These are phyloP conservation scores for Linum usitatissimum DNA, from an alignment of 345 rosid species.

Conservation along the genomic window DNA sequence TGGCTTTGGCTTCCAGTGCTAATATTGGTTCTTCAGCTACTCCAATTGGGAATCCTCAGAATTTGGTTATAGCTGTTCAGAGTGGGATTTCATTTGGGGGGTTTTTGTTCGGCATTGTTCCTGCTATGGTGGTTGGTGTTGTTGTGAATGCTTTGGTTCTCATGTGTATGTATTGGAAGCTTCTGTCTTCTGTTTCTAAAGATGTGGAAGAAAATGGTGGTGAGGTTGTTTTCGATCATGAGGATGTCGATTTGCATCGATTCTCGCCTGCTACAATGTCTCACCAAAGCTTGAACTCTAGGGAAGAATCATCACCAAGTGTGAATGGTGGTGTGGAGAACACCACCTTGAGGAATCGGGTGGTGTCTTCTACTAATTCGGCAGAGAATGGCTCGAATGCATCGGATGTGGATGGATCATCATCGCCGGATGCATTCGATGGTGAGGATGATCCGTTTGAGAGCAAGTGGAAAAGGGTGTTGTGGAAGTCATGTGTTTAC, in stretches of 20 bases:
- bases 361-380: conserved; percentile 1
- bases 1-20: conserved; percentile 77
- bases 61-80: conserved; percentile 66
- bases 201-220: conserved; percentile 38
- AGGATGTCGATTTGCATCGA: conserved; percentile 46
- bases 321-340: conserved; percentile 19
- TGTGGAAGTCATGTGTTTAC: conserved; percentile 61
- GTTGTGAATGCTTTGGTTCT: conserved; percentile 46
- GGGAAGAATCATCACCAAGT: conserved; percentile 14
- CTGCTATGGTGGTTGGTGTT: conserved; percentile 59
- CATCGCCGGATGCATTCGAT: background rate
- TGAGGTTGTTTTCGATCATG: conserved; percentile 33
- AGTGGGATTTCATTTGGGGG: conserved; percentile 50
- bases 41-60: conserved; percentile 87
- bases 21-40: conserved; percentile 84
- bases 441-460: conserved; percentile 11
- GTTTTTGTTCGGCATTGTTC: conserved; percentile 51
- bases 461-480: conserved; percentile 34
- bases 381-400: conserved; percentile 34
- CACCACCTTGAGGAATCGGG: conserved; percentile 31
- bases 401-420: conserved; percentile 19
- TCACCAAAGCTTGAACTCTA: conserved; percentile 35
- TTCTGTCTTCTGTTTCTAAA: conserved; percentile 39
- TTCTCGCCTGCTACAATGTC: conserved; percentile 67
- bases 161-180: conserved; percentile 54